Conservation (phyloP, 768 basidiomycete species). For the Butyriboletus loyo region DNA sequence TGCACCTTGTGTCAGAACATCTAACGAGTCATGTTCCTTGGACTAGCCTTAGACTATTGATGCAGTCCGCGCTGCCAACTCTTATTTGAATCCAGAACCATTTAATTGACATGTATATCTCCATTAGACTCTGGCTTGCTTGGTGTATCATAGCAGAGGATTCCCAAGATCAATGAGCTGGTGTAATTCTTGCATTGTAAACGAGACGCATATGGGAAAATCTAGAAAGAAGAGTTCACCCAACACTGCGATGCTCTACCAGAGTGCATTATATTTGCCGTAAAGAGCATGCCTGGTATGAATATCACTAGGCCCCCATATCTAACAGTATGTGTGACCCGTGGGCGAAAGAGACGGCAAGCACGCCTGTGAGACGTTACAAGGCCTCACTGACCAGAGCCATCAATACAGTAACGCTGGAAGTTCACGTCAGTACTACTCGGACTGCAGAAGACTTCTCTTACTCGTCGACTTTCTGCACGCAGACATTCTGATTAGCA, state of each 20-base stretch:
- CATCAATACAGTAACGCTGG: slow-evolving; percentile 69
- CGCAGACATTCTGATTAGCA: slow-evolving; percentile 4
- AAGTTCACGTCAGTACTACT: slow-evolving; percentile 8
- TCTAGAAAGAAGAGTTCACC: neutral
- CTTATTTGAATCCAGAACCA: slow-evolving; percentile 15
- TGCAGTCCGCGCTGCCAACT: slow-evolving; percentile 4
- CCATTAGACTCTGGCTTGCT: slow-evolving; percentile 18
- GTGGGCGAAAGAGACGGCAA: neutral
- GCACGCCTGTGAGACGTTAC: slow-evolving; percentile 20
- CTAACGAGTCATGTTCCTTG: slow-evolving; percentile 46
- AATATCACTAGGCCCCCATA: neutral
- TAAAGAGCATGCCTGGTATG: neutral
- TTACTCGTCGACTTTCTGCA: slow-evolving; percentile 79
- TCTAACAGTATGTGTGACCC: neutral
- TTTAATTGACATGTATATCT: slow-evolving; percentile 27
- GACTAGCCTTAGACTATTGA: slow-evolving; percentile 3
- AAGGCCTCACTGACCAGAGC: slow-evolving; percentile 64
- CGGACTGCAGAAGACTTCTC: slow-evolving; percentile 24
- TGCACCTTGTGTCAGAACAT: slow-evolving; percentile 86
- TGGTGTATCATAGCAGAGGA: slow-evolving; percentile 31
- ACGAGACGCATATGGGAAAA: neutral
- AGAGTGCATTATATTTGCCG: neutral
- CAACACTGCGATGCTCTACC: neutral
- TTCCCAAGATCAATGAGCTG: slow-evolving; percentile 12
- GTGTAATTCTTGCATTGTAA: neutral